A percentile compares a stretch with the other conserved stretches of the same genome.
These are phyloP conservation scores for Kokia cookei DNA, from an alignment of 441 rosid species.

Conservation along the genomic window DNA sequence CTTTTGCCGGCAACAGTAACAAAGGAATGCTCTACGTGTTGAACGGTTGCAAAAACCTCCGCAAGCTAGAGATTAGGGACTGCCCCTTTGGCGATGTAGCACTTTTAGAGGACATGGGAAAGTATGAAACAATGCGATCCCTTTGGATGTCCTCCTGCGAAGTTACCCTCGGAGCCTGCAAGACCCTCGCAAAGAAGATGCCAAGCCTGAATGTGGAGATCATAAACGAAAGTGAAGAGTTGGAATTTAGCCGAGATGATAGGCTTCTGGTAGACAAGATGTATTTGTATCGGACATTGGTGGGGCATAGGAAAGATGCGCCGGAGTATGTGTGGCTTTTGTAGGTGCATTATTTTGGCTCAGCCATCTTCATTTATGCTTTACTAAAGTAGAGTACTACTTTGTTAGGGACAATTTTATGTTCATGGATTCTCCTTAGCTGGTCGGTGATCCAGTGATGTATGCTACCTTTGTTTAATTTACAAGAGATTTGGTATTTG, in stretches of 20 bases:
- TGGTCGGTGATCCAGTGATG: conserved; percentile 24
- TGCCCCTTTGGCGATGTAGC: conserved; percentile 82
- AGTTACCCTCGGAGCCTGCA: conserved; percentile 82
- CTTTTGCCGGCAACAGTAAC: conserved; percentile 84
- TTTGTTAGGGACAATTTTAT: conserved; percentile 27
- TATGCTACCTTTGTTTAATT: conserved; percentile 15
- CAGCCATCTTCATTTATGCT: not conserved
- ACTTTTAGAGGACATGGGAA: conserved; percentile 75
- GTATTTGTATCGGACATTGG: conserved; percentile 81
- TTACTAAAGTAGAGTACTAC: conserved; percentile 13
- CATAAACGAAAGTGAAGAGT: conserved; percentile 46
- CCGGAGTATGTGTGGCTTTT: conserved; percentile 67
- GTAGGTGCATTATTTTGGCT: conserved; percentile 23
- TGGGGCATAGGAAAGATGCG: conserved; percentile 67
- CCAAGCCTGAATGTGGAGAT: conserved; percentile 81
- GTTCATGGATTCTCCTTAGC: conserved; percentile 24
- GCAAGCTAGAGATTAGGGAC: conserved; percentile 83
- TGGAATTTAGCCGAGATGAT: conserved; percentile 34
- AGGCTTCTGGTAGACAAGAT: conserved; percentile 60
- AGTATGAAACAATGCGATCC: conserved; percentile 99
- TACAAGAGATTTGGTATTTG: conserved; percentile 19
- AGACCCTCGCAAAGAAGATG: conserved; percentile 58
- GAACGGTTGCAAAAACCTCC: conserved; percentile 79
- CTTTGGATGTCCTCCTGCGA: conserved; percentile 99
- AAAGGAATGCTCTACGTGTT: conserved; percentile 74